phyloP scores from a whole-genome alignment of 768 basidiomycete species.

The Tricholoma saponaceum region DNA sequence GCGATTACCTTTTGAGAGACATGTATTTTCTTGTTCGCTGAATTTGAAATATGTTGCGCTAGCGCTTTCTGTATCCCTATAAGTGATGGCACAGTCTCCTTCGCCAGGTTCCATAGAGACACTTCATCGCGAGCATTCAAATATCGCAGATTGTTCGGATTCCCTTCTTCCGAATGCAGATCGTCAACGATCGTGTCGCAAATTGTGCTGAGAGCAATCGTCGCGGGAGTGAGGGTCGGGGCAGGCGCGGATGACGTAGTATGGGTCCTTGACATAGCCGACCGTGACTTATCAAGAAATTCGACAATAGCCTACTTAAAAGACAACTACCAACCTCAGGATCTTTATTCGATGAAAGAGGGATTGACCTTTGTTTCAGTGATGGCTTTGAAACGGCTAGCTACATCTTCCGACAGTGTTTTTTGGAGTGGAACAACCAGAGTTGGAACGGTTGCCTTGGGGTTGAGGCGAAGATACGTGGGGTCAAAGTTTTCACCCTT shows the following conservation, averaged over 20 bases:
- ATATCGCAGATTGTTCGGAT: constrained; percentile 58
- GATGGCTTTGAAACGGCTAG: constrained; percentile 78
- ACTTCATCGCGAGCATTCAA: constrained; percentile 55
- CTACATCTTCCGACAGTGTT: constrained; percentile 63
- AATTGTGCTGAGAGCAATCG: constrained; percentile 59
- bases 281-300: constrained; percentile 83
- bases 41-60: constrained; percentile 45
- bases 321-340: constrained; percentile 1
- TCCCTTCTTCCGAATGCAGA: constrained; percentile 57
- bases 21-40: constrained; percentile 40
- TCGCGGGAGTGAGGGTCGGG: constrained; percentile 74
- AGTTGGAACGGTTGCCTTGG: constrained; percentile 76
- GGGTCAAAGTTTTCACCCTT: constrained; percentile 80
- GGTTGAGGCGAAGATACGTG: constrained; percentile 73
- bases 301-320: constrained; percentile 60
- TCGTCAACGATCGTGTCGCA: constrained; percentile 53
- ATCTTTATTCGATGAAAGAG: neutral
- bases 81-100: constrained; percentile 37
- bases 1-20: constrained; percentile 59
- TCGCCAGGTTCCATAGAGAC: constrained; percentile 47
- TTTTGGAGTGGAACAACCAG: constrained; percentile 81
- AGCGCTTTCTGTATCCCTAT: constrained; percentile 47
- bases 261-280: constrained; percentile 58
- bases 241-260: constrained; percentile 73
- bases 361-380: constrained; percentile 63